A percentile compares a stretch with the other conserved stretches of the same genome.
These are phyloP conservation scores for Chalara sp. DNA, from an alignment of 2,329 filamentous ascomycete genomes.

Conservation along the genomic window DNA sequence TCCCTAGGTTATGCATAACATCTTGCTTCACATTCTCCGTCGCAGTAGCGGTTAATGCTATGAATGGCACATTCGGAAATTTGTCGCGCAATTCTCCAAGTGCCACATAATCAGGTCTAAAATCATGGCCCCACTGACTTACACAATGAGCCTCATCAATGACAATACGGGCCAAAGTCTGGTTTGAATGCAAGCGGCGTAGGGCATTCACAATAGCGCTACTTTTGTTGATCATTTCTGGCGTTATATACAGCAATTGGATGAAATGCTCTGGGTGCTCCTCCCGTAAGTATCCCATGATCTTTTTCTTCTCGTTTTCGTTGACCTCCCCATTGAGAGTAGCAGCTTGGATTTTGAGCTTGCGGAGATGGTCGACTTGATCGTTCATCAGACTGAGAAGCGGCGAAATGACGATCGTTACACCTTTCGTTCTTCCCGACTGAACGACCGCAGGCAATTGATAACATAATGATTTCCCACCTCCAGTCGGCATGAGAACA, in stretches of 20 bases:
- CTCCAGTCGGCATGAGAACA: slow-evolving; percentile 95
- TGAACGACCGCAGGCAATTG: slow-evolving; percentile 83
- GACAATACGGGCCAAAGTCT: slow-evolving; percentile 79
- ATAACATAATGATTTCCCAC: slow-evolving; percentile 94
- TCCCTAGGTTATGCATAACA: slow-evolving; percentile 84
- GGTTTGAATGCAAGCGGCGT: slow-evolving; percentile 57
- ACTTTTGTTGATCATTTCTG: slow-evolving; percentile 92
- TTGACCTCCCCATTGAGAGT: slow-evolving; percentile 74
- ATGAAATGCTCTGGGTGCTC: slow-evolving; percentile 66
- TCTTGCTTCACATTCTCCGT: slow-evolving; percentile 90
- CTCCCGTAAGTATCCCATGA: slow-evolving; percentile 59
- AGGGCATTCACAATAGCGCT: slow-evolving; percentile 59
- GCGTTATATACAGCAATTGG: slow-evolving; percentile 89
- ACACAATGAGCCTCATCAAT: slow-evolving; percentile 99
- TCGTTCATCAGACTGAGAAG: slow-evolving; percentile 95
- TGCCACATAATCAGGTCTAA: slow-evolving; percentile 89
- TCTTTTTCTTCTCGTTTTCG: slow-evolving; percentile 52
- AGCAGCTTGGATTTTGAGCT: slow-evolving; percentile 70
- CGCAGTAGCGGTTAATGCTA: slow-evolving; percentile 92
- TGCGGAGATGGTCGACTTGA: slow-evolving; percentile 77
- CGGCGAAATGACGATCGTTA: slow-evolving; percentile 93
- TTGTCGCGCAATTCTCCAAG: slow-evolving; percentile 66
- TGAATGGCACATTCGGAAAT: slow-evolving; percentile 77
- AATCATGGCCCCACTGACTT: slow-evolving; percentile 98
- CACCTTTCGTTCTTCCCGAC: slow-evolving; percentile 73